Evolutionary conservation across 441 rosid species (phyloP).

Genomic region (Rhodomyrtus psidioides): DNA sequence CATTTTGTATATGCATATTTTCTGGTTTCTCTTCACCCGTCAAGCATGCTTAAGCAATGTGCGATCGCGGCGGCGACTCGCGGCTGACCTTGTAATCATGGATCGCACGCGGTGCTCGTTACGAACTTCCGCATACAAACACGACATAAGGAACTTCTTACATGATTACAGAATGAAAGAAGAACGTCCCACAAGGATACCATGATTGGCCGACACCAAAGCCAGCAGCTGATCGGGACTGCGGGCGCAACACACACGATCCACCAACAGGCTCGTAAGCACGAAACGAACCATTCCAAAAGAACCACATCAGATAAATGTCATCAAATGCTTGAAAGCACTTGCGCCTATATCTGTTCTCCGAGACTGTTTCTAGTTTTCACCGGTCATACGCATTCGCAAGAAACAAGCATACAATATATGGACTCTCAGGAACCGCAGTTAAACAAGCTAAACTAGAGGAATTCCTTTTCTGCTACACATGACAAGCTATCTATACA

Average conservation of each 20-base stretch:
- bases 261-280: not conserved
- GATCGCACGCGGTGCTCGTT: not conserved
- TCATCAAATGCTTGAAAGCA: not conserved
- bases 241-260: not conserved
- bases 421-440: not conserved
- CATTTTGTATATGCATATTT: not conserved
- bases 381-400: not conserved
- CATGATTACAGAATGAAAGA: not conserved
- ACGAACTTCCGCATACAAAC: not conserved
- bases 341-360: not conserved
- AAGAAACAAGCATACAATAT: not conserved
- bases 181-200: not conserved
- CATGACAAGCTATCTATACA: conserved; percentile 16
- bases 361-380: not conserved
- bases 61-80: not conserved
- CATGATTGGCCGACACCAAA: not conserved
- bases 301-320: not conserved
- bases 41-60: not conserved
- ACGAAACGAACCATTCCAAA: not conserved
- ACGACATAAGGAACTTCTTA: not conserved
- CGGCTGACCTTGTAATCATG: not conserved
- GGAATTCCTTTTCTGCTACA: not conserved
- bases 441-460: not conserved
- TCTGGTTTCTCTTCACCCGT: not conserved
- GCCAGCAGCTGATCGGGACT: not conserved